Base-by-base conservation (phyloP, 331 rosid species). In the Quercus phellos region DNA sequence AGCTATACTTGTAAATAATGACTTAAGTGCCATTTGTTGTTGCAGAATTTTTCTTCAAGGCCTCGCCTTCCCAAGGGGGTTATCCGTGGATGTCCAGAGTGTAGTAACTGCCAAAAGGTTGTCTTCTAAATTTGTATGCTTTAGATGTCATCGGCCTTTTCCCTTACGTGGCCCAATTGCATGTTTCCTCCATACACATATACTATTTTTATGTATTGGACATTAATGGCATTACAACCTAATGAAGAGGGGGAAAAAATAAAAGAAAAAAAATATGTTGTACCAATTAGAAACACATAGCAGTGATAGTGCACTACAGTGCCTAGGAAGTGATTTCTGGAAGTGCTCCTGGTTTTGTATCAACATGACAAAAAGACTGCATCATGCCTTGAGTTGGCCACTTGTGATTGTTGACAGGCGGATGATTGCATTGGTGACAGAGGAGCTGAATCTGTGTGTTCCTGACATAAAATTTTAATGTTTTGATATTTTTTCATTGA, bases 31-130 rank as follows among this genome's bases (percentile, higher is more conserved):
- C 17, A 34, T n/a, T 66, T 76, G 50, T 76, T 69, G 51, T 80
- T 90, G 88, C 98, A 95, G 98, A 91, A 82, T 72, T 88, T 89
- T 51, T 80, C 91, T 79, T 70, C 82, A 46, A 86, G 76, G 35
- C 74, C 89, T 26, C 68, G 77, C 79, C 94, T 95, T 74, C 90
- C 96, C n/a, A 89, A 77, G 84, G 99, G 99, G 74, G 98, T 95
- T 58, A 70, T 93, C 72, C 97, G 98, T 3, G 99, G 99, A 38
- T 95, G 98, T 89, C 88, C 96, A 6, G 91, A 91, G 61, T 95
- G 99, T 84, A 81, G 50, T 70, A 78, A 79, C 82, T 95, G 98
- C 84, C 99, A 93, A 89, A 93, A 93, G 99, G 99, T 95, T 77
- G 8, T 60, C 70, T 59, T 51, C 79, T 72, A 60, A 30, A 35